A percentile compares a stretch with the other conserved stretches of the same genome.
phyloP scores from a whole-genome alignment of 768 basidiomycete genomes.

The Nidularia sp. region DNA sequence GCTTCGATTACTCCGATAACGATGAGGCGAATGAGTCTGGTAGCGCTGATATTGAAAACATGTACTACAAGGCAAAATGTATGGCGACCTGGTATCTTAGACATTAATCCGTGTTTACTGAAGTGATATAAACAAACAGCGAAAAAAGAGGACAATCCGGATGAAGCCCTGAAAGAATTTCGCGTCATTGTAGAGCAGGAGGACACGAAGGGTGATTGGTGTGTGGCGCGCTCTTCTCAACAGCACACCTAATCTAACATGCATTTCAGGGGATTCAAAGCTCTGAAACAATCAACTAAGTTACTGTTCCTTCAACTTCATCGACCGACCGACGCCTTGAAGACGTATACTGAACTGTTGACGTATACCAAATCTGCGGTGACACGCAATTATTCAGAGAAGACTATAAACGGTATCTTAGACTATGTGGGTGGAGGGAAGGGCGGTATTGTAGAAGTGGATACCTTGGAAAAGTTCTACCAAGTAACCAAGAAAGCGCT shows the following conservation, averaged over 20 bases:
- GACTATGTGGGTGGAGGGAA: slow-evolving; percentile 95
- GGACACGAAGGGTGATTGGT: slow-evolving; percentile 94
- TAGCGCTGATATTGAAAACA: slow-evolving; percentile 91
- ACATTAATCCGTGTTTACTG: slow-evolving; percentile 4
- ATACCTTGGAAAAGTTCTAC: slow-evolving; percentile 92
- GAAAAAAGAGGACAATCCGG: slow-evolving; percentile 91
- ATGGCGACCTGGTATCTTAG: slow-evolving; percentile 17
- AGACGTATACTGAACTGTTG: slow-evolving; percentile 81
- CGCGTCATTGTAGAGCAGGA: slow-evolving; percentile 85
- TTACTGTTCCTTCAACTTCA: slow-evolving; percentile 78
- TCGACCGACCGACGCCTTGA: slow-evolving; percentile 79
- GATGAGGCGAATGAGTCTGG: slow-evolving; percentile 78
- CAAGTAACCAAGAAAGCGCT: slow-evolving; percentile 87
- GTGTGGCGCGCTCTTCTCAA: slow-evolving; percentile 11
- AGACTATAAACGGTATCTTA: slow-evolving; percentile 96
- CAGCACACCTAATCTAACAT: not conserved
- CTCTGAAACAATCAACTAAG: slow-evolving; percentile 96
- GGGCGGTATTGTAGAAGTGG: slow-evolving; percentile 74
- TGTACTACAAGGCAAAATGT: slow-evolving; percentile 99
- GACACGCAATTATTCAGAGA: slow-evolving; percentile 95
- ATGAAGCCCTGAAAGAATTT: slow-evolving; percentile 89
- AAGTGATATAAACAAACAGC: slow-evolving; percentile 39
- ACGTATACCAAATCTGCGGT: slow-evolving; percentile 95
- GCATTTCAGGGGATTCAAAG: slow-evolving; percentile 89
- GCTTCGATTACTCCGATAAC: slow-evolving; percentile 93